phyloP scores from a whole-genome alignment of 768 basidiomycete species.

The Podaxis sp. region DNA sequence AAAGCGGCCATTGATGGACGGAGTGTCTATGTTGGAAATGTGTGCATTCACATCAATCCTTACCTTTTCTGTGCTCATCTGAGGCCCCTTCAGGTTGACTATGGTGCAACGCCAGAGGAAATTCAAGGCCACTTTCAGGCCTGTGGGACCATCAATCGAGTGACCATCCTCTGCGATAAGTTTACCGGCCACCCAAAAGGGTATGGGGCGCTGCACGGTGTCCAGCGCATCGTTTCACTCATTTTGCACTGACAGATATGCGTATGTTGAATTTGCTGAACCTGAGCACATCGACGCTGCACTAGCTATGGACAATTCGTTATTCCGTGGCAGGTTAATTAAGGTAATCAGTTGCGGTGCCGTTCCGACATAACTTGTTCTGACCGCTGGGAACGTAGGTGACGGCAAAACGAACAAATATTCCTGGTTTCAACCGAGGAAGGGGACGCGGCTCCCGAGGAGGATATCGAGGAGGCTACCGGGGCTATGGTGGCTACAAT shows the following conservation, averaged over 20 bases:
- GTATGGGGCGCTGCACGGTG: slow-evolving; percentile 37
- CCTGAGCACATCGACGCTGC: slow-evolving; percentile 89
- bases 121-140: slow-evolving; percentile 97
- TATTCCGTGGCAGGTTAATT: slow-evolving; percentile 91
- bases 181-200: slow-evolving; percentile 99
- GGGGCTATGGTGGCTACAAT: slow-evolving; percentile 51
- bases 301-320: slow-evolving; percentile 90
- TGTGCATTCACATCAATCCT: slow-evolving; percentile 45
- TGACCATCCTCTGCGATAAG: slow-evolving; percentile 99
- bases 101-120: slow-evolving; percentile 95
- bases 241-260: slow-evolving; percentile 60
- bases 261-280: slow-evolving; percentile 98
- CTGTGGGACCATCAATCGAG: slow-evolving; percentile 97
- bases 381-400: slow-evolving; percentile 52
- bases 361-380: not conserved
- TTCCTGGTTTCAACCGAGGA: slow-evolving; percentile 89
- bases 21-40: slow-evolving; percentile 96
- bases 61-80: slow-evolving; percentile 15
- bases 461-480: slow-evolving; percentile 51
- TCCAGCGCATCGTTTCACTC: not conserved
- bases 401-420: slow-evolving; percentile 91
- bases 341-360: slow-evolving; percentile 52
- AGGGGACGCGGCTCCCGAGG: slow-evolving; percentile 64
- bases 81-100: slow-evolving; percentile 76
- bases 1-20: slow-evolving; percentile 76